Evolutionary conservation across 192 early-diverging fungal species (phyloP).

Genomic region (Linnemannia elongata): DNA sequence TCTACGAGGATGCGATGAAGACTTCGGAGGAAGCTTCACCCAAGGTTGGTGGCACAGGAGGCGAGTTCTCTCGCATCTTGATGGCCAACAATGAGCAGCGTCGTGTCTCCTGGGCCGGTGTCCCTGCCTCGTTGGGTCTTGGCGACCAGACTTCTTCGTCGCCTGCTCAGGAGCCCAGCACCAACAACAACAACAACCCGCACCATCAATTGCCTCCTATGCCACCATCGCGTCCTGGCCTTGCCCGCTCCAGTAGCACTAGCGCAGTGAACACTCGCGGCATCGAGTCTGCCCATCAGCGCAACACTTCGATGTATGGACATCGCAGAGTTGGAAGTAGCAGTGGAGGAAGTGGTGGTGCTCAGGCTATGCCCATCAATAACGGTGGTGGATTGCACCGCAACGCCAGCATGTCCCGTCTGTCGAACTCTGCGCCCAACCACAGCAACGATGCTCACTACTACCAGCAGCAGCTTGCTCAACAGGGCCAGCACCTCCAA

Average conservation of each 20-base stretch:
- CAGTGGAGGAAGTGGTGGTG: constrained; percentile 30
- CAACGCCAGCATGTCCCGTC: constrained; percentile 27
- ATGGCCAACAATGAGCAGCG: constrained; percentile 46
- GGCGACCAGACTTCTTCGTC: background rate
- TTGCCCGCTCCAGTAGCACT: constrained; percentile 34
- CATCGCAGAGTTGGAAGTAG: constrained; percentile 44
- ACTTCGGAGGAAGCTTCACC: constrained; percentile 46
- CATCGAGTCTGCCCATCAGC: constrained; percentile 1
- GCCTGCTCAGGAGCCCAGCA: constrained; percentile 9
- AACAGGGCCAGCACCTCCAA: background rate
- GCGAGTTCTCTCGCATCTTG: constrained; percentile 54
- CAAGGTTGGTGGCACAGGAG: constrained; percentile 53
- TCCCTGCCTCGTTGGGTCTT: constrained; percentile 10
- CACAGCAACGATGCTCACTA: constrained; percentile 17
- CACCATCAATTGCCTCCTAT: constrained; percentile 4
- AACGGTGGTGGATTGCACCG: constrained; percentile 12
- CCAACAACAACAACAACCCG: constrained; percentile 5
- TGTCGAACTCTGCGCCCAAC: background rate
- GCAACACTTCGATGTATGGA: constrained; percentile 44
- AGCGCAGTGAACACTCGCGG: constrained; percentile 12
- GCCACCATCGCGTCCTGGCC: constrained; percentile 5
- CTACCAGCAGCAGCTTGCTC: constrained; percentile 6
- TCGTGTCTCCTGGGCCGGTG: constrained; percentile 53
- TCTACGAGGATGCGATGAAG: constrained; percentile 55
- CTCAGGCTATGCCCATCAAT: constrained; percentile 6